Evolutionary conservation across 108 stramenopile species (phyloP).

Genomic region (Seminavis robusta): DNA sequence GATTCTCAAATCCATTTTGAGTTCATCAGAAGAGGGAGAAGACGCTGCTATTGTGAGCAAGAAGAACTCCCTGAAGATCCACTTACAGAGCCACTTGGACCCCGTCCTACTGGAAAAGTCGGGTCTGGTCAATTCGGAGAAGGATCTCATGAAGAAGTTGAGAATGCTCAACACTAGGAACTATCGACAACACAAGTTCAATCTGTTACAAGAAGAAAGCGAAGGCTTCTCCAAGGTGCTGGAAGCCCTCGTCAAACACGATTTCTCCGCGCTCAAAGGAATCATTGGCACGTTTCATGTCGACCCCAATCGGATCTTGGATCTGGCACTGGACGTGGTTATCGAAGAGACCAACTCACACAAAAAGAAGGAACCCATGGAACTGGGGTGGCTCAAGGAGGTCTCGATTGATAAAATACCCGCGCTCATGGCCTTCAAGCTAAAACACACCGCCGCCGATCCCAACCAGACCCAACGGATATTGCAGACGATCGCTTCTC

Average conservation of each 20-base stretch:
- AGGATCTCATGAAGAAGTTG: conserved; percentile 47
- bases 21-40: no score
- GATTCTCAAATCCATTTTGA: no score
- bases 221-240: conserved; percentile 91
- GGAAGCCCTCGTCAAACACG: neutral
- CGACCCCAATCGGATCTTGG: conserved; percentile 93
- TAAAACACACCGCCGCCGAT: conserved; percentile 24
- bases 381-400: conserved; percentile 5
- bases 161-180: conserved; percentile 78
- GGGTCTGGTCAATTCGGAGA: neutral
- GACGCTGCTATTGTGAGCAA: no score
- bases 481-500: no score
- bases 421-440: conserved; percentile 87
- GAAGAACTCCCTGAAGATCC: neutral
- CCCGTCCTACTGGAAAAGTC: neutral
- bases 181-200: conserved; percentile 92
- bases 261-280: neutral
- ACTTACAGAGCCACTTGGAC: conserved; percentile 1
- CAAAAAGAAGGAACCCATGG: neutral
- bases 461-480: no score
- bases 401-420: conserved; percentile 54
- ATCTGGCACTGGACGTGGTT: conserved; percentile 78
- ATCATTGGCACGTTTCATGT: conserved; percentile 92
- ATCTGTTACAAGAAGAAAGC: conserved; percentile 90
- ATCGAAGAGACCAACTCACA: neutral